phyloP scores from a whole-genome alignment of 176 grass and related monocot genomes.

The Raddia guianensis region DNA sequence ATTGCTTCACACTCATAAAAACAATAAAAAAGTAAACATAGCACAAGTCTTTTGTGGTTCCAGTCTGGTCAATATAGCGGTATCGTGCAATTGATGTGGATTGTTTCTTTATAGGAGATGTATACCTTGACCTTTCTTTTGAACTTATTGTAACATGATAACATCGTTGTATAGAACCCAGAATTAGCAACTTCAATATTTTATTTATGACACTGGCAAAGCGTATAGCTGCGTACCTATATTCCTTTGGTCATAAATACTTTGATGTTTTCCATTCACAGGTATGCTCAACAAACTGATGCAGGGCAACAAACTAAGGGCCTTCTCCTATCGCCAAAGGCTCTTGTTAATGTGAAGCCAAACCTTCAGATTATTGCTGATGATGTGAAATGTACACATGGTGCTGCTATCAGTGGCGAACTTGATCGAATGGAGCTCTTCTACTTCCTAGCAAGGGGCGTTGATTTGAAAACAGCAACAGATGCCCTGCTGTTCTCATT shows the following conservation, averaged over 20 bases:
- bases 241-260: not conserved
- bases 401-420: slow-evolving; percentile 92
- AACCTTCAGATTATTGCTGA: slow-evolving; percentile 98
- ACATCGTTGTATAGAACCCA: not conserved
- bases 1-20: not conserved
- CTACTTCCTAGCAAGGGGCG: slow-evolving; percentile 82
- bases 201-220: not conserved
- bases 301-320: slow-evolving; percentile 85
- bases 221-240: not conserved
- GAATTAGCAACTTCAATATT: not conserved
- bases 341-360: slow-evolving; percentile 82
- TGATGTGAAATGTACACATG: slow-evolving; percentile 95
- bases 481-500: slow-evolving; percentile 83
- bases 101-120: not conserved
- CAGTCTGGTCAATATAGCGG: not conserved
- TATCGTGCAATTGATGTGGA: not conserved
- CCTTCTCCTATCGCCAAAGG: slow-evolving; percentile 83
- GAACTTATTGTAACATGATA: not conserved
- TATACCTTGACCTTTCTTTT: not conserved
- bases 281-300: slow-evolving; percentile 82
- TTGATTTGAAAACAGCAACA: slow-evolving; percentile 65
- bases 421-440: slow-evolving; percentile 79
- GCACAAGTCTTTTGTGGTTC: not conserved
- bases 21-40: not conserved
- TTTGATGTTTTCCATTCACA: slow-evolving; percentile 39